Evolutionary conservation across 371 early-diverging fungal species (phyloP).

Genomic region (Rhizopus sp.): DNA sequence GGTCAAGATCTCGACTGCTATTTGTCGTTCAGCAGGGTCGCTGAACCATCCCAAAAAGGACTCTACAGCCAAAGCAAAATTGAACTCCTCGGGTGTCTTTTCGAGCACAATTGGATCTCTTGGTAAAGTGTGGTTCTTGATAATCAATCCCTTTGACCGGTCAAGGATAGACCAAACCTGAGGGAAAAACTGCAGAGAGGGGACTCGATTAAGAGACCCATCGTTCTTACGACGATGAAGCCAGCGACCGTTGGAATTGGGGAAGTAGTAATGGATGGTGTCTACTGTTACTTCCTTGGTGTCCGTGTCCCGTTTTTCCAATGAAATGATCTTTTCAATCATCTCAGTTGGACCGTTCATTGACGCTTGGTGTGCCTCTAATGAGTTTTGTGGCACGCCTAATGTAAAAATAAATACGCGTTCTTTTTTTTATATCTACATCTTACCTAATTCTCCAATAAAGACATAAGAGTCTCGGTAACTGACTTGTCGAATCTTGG

Average conservation of each 20-base stretch:
- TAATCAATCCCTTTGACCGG: slow-evolving; percentile 55
- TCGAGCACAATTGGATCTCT: slow-evolving; percentile 83
- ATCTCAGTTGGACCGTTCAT: slow-evolving; percentile 52
- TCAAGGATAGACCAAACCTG: slow-evolving; percentile 75
- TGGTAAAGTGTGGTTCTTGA: slow-evolving; percentile 61
- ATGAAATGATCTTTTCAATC: slow-evolving; percentile 38
- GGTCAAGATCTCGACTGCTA: slow-evolving; percentile 72
- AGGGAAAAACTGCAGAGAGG: slow-evolving; percentile 72
- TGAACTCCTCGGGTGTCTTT: slow-evolving; percentile 83
- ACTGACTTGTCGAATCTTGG: slow-evolving; percentile 47
- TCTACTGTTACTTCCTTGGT: slow-evolving; percentile 27
- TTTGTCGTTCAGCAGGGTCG: slow-evolving; percentile 85
- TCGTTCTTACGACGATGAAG: slow-evolving; percentile 76
- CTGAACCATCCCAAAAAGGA: slow-evolving; percentile 63
- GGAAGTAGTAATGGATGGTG: slow-evolving; percentile 50
- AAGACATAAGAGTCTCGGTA: slow-evolving; percentile 84
- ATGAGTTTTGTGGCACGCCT: slow-evolving; percentile 6
- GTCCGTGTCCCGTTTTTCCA: slow-evolving; percentile 4
- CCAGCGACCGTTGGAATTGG: slow-evolving; percentile 72
- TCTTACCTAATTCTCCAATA: slow-evolving; percentile 65
- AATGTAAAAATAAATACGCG: slow-evolving; percentile 13
- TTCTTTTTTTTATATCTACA: neutral
- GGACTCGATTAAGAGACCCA: slow-evolving; percentile 83
- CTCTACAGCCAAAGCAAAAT: slow-evolving; percentile 78
- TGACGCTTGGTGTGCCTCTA: slow-evolving; percentile 18